Percentiles rank a stretch among this genome's conserved stretches.
Evolutionary conservation across 495 filamentous ascomycete genomes (phyloP).

Genomic region (Penicillium flavigenum): DNA sequence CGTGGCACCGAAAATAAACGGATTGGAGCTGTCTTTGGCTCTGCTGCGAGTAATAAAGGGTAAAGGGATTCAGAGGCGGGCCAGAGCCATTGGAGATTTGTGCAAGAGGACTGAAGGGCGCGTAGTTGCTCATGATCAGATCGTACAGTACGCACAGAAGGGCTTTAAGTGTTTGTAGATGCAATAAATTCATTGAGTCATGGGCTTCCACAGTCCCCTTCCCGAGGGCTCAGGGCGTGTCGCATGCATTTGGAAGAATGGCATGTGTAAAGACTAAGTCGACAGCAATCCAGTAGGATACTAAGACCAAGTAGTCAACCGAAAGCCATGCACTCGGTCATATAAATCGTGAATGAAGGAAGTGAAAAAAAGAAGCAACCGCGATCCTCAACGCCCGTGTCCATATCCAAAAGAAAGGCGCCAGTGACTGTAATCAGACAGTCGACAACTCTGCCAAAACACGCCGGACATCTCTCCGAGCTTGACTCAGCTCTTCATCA

Average conservation of each 20-base stretch:
- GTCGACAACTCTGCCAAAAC: constrained; percentile 38
- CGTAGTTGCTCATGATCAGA: constrained; percentile 24
- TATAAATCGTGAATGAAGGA: background rate
- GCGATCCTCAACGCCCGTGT: background rate
- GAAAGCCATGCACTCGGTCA: background rate
- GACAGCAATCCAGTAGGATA: background rate
- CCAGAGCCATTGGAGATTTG: constrained; percentile 17
- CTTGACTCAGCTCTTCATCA: constrained; percentile 46
- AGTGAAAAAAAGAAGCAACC: background rate
- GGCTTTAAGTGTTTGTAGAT: constrained; percentile 2
- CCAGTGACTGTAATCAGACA: background rate
- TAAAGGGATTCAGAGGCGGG: constrained; percentile 16
- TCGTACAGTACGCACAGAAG: constrained; percentile 20
- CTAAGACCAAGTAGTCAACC: background rate
- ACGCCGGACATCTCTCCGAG: constrained; percentile 45
- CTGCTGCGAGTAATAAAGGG: constrained; percentile 32
- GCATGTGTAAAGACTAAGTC: background rate
- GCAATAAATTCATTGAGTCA: background rate
- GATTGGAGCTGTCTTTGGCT: constrained; percentile 32
- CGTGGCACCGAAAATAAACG: constrained; percentile 33
- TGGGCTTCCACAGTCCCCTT: background rate
- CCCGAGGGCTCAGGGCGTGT: background rate
- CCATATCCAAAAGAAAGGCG: background rate
- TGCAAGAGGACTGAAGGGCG: constrained; percentile 25
- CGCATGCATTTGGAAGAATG: background rate